Percentiles rank a stretch among this genome's conserved stretches.
These are phyloP conservation scores for Musa balbisiana DNA, from an alignment of 202 grass and related monocot genomes.

Conservation along the genomic window DNA sequence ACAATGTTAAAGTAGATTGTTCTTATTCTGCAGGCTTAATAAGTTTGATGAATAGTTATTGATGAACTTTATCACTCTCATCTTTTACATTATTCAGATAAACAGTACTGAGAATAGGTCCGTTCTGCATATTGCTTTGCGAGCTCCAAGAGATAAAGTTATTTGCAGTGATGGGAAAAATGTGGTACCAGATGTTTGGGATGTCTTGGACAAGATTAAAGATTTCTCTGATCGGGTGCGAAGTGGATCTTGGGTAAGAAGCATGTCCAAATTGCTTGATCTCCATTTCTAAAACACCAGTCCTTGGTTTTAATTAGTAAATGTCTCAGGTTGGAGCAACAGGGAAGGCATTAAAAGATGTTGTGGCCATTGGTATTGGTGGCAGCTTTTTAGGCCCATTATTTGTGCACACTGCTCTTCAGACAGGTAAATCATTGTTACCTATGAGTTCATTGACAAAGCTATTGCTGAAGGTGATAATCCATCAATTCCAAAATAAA, in stretches of 20 bases:
- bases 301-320: background rate
- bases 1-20: background rate
- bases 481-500: background rate
- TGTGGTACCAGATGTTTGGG: conserved; percentile 76
- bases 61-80: background rate
- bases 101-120: conserved; percentile 94
- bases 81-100: conserved; percentile 46
- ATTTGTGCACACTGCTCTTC: conserved; percentile 83
- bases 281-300: background rate
- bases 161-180: conserved; percentile 73
- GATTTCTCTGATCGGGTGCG: conserved; percentile 84
- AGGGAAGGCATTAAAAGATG: conserved; percentile 73
- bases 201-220: conserved; percentile 89
- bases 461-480: background rate
- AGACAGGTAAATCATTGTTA: conserved; percentile 47
- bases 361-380: conserved; percentile 82
- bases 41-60: conserved; percentile 9
- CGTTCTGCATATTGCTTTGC: conserved; percentile 79
- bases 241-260: conserved; percentile 79
- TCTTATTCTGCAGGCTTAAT: background rate
- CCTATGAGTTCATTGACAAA: background rate
- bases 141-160: conserved; percentile 61
- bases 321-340: conserved; percentile 67
- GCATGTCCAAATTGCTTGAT: background rate
- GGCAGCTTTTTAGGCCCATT: conserved; percentile 92